Evolutionary conservation across 768 basidiomycete genomes (phyloP).

Genomic region (Leucocoprinus birnbaumii): DNA sequence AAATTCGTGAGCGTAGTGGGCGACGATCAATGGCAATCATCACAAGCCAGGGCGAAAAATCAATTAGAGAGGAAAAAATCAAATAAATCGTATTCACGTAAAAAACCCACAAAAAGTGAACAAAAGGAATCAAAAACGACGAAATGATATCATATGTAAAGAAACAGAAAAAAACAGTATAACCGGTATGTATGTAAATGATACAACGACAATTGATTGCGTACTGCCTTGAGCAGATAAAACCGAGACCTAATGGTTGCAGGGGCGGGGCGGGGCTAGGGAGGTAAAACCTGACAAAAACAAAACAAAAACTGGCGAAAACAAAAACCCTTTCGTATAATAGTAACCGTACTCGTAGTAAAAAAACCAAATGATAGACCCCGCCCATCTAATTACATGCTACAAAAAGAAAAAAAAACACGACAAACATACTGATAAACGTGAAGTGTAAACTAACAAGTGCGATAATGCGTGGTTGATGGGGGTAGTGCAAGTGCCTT

Average conservation of each 20-base stretch:
- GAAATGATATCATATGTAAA: too few species aligned
- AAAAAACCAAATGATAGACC: not conserved
- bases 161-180: too few species aligned
- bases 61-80: too few species aligned
- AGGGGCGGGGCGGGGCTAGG: not conserved
- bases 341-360: not conserved
- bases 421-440: constrained; percentile 40
- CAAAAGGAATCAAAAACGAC: too few species aligned
- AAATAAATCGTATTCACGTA: too few species aligned
- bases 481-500: constrained; percentile 30
- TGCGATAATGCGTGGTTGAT: too few species aligned
- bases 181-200: constrained; percentile 3
- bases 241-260: not conserved
- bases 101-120: too few species aligned
- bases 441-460: constrained; percentile 14
- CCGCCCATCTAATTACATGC: constrained; percentile 53
- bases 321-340: constrained; percentile 1
- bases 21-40: too few species aligned
- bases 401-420: constrained; percentile 26
- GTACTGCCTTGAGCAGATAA: constrained; percentile 7
- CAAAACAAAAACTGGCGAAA: not conserved
- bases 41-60: too few species aligned
- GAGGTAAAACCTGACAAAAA: not conserved
- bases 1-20: too few species aligned
- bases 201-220: constrained; percentile 4